A percentile compares a stretch with the other conserved stretches of the same genome.
Evolutionary conservation across 2,329 filamentous ascomycete genomes (phyloP).

Genomic region (Sporothrix protearum): DNA sequence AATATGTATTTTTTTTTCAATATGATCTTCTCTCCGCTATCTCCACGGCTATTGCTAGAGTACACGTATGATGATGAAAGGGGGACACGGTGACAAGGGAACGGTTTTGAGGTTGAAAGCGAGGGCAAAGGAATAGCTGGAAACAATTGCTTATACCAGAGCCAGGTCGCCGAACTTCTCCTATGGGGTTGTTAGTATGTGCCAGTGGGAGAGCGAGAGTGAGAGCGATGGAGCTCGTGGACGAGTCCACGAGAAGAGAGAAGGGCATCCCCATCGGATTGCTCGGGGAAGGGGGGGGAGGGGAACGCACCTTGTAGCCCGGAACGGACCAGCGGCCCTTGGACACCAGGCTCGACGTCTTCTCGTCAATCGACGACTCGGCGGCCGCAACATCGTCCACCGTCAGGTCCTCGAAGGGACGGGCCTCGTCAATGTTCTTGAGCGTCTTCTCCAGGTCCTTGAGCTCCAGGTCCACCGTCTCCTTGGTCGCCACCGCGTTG

Average conservation of each 20-base stretch:
- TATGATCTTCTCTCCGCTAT: conserved; percentile 45
- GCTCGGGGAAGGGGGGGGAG: background rate
- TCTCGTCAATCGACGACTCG: conserved; percentile 95
- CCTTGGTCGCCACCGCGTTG: conserved; percentile 96
- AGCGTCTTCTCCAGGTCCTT: conserved; percentile 90
- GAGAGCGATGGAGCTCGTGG: no score
- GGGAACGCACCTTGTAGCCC: conserved; percentile 84
- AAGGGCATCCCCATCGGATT: background rate
- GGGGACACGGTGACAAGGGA: conserved; percentile 37
- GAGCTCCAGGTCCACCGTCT: conserved; percentile 91
- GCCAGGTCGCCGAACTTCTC: conserved; percentile 99
- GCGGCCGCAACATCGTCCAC: conserved; percentile 94
- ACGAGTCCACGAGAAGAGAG: background rate
- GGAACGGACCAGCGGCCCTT: conserved; percentile 98
- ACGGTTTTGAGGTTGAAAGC: background rate
- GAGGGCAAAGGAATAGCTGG: background rate
- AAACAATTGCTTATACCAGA: conserved; percentile 66
- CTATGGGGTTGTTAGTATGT: conserved; percentile 56
- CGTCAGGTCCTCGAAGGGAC: conserved; percentile 95
- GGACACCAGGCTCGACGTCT: conserved; percentile 88
- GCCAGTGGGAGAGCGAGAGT: background rate
- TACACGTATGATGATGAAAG: conserved; percentile 48
- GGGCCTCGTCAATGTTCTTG: conserved; percentile 93
- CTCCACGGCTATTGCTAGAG: conserved; percentile 62
- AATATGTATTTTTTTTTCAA: conserved; percentile 3